These are phyloP conservation scores for Heracleum sosnowskyi DNA, from an alignment of 129 eudicot genomes.

Conservation along the genomic window DNA sequence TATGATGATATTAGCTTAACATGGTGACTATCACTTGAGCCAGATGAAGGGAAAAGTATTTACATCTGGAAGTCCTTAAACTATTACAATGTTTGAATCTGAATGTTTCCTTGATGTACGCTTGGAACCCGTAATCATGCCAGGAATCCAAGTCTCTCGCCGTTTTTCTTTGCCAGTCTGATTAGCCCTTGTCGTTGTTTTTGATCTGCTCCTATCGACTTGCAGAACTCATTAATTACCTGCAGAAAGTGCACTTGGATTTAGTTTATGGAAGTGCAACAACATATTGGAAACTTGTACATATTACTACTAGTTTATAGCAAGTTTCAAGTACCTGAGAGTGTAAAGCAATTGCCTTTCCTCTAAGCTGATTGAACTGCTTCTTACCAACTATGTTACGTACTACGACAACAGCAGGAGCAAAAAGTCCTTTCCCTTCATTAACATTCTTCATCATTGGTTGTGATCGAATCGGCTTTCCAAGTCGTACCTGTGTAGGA, in stretches of 20 bases:
- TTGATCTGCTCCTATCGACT: constrained; percentile 88
- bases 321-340: constrained; percentile 55
- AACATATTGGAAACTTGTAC: neutral
- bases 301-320: neutral
- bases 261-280: neutral
- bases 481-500: constrained; percentile 34
- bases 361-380: constrained; percentile 90
- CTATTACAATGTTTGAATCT: constrained; percentile 10
- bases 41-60: constrained; percentile 7
- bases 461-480: constrained; percentile 32
- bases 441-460: constrained; percentile 87
- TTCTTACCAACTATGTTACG: constrained; percentile 84
- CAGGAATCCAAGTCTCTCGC: constrained; percentile 83
- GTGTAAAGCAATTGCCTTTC: constrained; percentile 96
- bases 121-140: constrained; percentile 28
- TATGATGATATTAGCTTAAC: constrained; percentile 1
- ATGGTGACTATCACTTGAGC: neutral
- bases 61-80: constrained; percentile 8
- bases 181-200: constrained; percentile 97
- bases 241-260: constrained; percentile 14
- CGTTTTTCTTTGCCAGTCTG: constrained; percentile 93
- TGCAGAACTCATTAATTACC: constrained; percentile 96
- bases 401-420: constrained; percentile 65
- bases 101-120: neutral
- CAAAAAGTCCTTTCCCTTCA: constrained; percentile 90